phyloP scores from a whole-genome alignment of 1,139 yeast species.

The Yamadazyma trypodendri region DNA sequence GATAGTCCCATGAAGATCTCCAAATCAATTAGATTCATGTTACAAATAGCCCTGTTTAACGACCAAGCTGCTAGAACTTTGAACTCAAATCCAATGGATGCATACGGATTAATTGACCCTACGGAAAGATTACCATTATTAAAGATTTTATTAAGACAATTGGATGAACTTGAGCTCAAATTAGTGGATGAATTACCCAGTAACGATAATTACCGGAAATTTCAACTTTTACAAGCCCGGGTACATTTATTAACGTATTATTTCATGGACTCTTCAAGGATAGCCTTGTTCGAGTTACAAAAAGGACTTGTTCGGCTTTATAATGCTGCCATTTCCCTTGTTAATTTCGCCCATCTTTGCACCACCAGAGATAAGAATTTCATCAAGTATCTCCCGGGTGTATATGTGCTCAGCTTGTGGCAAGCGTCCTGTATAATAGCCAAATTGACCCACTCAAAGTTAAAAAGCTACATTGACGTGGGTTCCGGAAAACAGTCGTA shows the following conservation, averaged over 20 bases:
- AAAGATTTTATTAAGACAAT: conserved; percentile 64
- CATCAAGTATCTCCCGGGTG: conserved; percentile 79
- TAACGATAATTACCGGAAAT: conserved; percentile 63
- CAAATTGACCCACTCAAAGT: conserved; percentile 72
- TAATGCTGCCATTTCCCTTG: conserved; percentile 71
- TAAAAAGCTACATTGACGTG: conserved; percentile 64
- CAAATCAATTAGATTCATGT: conserved; percentile 63
- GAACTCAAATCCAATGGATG: conserved; percentile 69
- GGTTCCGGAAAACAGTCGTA: conserved; percentile 73
- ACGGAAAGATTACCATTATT: conserved; percentile 73
- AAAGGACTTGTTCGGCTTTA: conserved; percentile 75
- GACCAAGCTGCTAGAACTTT: conserved; percentile 80
- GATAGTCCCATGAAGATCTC: conserved; percentile 51
- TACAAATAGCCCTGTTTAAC: conserved; percentile 80
- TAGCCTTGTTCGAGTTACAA: conserved; percentile 61
- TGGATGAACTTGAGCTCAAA: conserved; percentile 71
- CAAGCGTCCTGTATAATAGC: conserved; percentile 87
- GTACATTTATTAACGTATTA: conserved; percentile 79
- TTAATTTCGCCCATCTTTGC: conserved; percentile 65
- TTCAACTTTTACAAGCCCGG: conserved; percentile 69
- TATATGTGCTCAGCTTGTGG: conserved; percentile 79
- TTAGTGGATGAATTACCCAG: conserved; percentile 27
- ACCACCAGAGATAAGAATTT: conserved; percentile 60
- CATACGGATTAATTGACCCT: conserved; percentile 63
- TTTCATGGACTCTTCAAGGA: conserved; percentile 63